These are phyloP conservation scores for Cardiospermum halicacabum DNA, from an alignment of 345 rosid genomes.

Conservation along the genomic window DNA sequence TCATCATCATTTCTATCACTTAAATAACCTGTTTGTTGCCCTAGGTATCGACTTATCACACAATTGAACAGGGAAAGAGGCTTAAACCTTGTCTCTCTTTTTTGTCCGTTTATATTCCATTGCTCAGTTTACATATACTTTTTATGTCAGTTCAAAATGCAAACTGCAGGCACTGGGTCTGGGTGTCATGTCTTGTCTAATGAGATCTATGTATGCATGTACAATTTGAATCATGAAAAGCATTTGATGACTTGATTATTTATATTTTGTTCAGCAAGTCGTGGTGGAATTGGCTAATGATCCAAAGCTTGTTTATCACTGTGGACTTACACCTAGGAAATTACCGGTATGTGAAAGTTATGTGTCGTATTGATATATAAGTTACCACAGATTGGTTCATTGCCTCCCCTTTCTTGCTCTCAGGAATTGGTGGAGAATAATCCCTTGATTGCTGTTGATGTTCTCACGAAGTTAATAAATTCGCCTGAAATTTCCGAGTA, in stretches of 20 bases:
- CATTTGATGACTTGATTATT: conserved; percentile 2
- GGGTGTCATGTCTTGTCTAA: neutral
- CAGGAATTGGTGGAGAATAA: conserved; percentile 97
- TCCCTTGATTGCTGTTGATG: conserved; percentile 90
- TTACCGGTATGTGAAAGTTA: conserved; percentile 62
- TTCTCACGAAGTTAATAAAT: conserved; percentile 81
- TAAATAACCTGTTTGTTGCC: neutral
- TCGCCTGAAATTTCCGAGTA: conserved; percentile 86
- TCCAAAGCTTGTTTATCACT: conserved; percentile 86
- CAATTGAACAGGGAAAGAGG: neutral
- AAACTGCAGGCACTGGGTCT: neutral
- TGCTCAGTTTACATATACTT: neutral
- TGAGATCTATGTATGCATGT: neutral
- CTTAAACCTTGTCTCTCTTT: neutral
- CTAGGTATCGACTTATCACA: neutral
- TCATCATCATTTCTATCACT: neutral
- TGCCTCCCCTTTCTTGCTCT: conserved; percentile 23
- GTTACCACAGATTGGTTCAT: conserved; percentile 17
- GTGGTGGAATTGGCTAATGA: conserved; percentile 68
- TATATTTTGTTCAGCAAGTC: conserved; percentile 54
- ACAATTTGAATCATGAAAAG: conserved; percentile 14
- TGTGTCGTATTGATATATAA: conserved; percentile 3
- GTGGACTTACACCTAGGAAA: conserved; percentile 88
- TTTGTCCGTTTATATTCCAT: neutral
- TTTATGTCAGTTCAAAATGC: neutral